Conservation (phyloP, 1,284 basidiomycete species). For the Anthracocystis walkeri region DNA sequence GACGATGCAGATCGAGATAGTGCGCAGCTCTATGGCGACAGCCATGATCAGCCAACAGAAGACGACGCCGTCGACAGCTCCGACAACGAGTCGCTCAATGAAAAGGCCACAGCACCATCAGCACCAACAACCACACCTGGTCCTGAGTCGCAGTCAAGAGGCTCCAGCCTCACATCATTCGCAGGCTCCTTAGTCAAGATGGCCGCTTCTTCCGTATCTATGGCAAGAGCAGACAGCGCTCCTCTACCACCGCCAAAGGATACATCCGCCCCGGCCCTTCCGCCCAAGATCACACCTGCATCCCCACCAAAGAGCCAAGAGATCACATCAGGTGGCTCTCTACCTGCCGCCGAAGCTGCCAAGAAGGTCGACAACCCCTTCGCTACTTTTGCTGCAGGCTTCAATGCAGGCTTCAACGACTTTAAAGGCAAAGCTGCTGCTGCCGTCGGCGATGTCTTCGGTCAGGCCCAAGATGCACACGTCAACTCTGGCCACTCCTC, state of each 20-base stretch:
- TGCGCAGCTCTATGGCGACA: slow-evolving; percentile 14
- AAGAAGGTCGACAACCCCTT: slow-evolving; percentile 53
- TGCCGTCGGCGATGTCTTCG: slow-evolving; percentile 55
- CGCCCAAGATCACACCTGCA: slow-evolving; percentile 2
- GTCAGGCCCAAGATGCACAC: slow-evolving; percentile 23
- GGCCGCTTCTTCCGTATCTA: slow-evolving; percentile 25
- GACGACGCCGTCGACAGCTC: slow-evolving; percentile 44
- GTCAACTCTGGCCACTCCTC: slow-evolving; percentile 1
- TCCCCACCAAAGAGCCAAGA: slow-evolving; percentile 16
- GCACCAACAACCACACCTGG: background rate
- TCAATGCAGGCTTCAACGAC: slow-evolving; percentile 57
- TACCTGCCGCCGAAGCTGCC: slow-evolving; percentile 24
- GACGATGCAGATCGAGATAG: slow-evolving; percentile 1
- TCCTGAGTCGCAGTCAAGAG: slow-evolving; percentile 10
- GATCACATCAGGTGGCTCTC: slow-evolving; percentile 43
- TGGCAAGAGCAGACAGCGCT: slow-evolving; percentile 37
- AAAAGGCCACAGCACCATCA: slow-evolving; percentile 3
- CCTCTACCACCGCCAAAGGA: slow-evolving; percentile 45
- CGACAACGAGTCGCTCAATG: slow-evolving; percentile 39
- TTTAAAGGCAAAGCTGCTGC: slow-evolving; percentile 59
- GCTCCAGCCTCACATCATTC: slow-evolving; percentile 24
- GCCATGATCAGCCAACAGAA: slow-evolving; percentile 23
- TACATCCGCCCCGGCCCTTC: background rate
- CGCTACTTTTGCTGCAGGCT: slow-evolving; percentile 53
- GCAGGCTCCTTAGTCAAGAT: slow-evolving; percentile 37